Evolutionary conservation across 73 alveolate genomes (phyloP).

Genomic region (Paramecium pentaurelia): DNA sequence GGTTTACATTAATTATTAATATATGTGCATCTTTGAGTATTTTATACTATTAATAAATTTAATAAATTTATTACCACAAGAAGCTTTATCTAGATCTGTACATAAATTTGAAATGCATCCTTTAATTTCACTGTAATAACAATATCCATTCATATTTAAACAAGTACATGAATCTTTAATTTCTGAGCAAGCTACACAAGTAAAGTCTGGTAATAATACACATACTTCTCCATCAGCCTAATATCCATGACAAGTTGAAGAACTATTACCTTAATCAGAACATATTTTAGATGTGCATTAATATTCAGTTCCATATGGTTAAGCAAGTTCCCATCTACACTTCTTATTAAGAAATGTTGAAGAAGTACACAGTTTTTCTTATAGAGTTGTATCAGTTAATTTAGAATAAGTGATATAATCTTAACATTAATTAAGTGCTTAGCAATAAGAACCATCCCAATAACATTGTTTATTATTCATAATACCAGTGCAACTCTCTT

Average conservation of each 20-base stretch:
- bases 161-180: background rate
- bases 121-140: background rate
- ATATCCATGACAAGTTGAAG: background rate
- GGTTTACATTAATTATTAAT: background rate
- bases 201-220: background rate
- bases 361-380: background rate
- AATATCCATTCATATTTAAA: background rate
- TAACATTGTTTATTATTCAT: background rate
- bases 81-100: background rate
- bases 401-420: background rate
- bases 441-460: constrained; percentile 15
- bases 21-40: background rate
- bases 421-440: background rate
- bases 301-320: background rate
- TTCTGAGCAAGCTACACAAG: background rate
- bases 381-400: background rate
- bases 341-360: background rate
- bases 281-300: background rate
- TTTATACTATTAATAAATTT: background rate
- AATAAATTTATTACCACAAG: background rate
- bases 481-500: background rate
- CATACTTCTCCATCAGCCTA: background rate
- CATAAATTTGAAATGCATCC: background rate
- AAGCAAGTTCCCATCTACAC: background rate
- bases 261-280: background rate